Conservation (phyloP, 2,329 filamentous ascomycete species). For the Penicillium sp. region DNA sequence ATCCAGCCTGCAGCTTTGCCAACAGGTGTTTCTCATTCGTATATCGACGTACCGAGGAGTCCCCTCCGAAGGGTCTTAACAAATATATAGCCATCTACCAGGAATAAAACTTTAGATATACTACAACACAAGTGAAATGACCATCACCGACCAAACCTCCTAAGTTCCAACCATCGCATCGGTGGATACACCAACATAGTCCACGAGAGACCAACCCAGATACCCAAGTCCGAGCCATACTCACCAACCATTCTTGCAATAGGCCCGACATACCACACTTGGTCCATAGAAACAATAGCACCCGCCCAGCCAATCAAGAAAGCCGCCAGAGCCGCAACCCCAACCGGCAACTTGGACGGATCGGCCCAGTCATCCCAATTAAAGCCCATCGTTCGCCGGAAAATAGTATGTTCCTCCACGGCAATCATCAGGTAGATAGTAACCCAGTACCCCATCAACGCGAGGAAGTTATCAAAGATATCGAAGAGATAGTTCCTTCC, state of each 20-base stretch:
- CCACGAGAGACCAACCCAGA: constrained; percentile 26
- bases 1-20: too few species aligned
- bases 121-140: too few species aligned
- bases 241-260: constrained; percentile 32
- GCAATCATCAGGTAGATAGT: constrained; percentile 37
- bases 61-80: too few species aligned
- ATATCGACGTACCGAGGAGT: too few species aligned
- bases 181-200: constrained; percentile 25
- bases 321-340: constrained; percentile 33
- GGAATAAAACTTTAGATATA: too few species aligned
- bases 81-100: too few species aligned
- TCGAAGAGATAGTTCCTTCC: constrained; percentile 37
- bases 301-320: constrained; percentile 32
- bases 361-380: constrained; percentile 38
- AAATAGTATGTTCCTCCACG: constrained; percentile 40
- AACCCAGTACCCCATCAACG: constrained; percentile 43
- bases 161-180: constrained; percentile 27
- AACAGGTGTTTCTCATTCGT: too few species aligned
- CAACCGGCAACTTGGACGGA: constrained; percentile 32
- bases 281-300: constrained; percentile 32
- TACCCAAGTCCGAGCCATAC: constrained; percentile 19
- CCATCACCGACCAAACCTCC: constrained; percentile 14
- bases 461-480: constrained; percentile 41
- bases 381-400: constrained; percentile 36
- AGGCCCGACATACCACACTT: constrained; percentile 32